Conservation (phyloP, 2,329 filamentous ascomycete species). For the Pseudogymnoascus sp. region DNA sequence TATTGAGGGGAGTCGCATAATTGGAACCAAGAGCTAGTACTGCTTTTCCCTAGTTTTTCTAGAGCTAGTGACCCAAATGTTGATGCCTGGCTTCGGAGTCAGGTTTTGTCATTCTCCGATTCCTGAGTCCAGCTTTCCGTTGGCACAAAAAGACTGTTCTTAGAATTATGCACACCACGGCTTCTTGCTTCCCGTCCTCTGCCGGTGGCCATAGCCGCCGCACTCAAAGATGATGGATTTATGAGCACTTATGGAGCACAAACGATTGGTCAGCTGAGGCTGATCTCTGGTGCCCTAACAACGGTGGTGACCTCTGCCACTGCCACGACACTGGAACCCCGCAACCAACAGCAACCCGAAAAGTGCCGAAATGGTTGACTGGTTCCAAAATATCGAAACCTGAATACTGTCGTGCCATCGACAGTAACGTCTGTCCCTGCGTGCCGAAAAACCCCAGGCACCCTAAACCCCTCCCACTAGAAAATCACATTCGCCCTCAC, state of each 20-base stretch:
- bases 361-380: too few species aligned
- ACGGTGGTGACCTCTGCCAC: too few species aligned
- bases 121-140: neutral
- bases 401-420: too few species aligned
- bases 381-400: too few species aligned
- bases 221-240: neutral
- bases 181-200: neutral
- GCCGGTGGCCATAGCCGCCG: neutral
- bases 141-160: slow-evolving; percentile 1
- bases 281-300: too few species aligned
- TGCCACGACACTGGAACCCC: too few species aligned
- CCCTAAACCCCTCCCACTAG: too few species aligned
- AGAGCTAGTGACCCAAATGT: neutral
- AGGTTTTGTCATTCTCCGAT: neutral
- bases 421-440: too few species aligned
- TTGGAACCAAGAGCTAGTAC: neutral
- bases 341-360: too few species aligned
- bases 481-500: too few species aligned
- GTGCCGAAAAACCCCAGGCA: too few species aligned
- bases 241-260: neutral
- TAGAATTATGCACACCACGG: neutral
- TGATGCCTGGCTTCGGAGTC: neutral
- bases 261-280: neutral
- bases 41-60: neutral
- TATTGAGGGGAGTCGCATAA: neutral